Percentiles rank a stretch among this genome's conserved stretches.
phyloP scores from a whole-genome alignment of 345 rosid species.

The Ricinus communis region DNA sequence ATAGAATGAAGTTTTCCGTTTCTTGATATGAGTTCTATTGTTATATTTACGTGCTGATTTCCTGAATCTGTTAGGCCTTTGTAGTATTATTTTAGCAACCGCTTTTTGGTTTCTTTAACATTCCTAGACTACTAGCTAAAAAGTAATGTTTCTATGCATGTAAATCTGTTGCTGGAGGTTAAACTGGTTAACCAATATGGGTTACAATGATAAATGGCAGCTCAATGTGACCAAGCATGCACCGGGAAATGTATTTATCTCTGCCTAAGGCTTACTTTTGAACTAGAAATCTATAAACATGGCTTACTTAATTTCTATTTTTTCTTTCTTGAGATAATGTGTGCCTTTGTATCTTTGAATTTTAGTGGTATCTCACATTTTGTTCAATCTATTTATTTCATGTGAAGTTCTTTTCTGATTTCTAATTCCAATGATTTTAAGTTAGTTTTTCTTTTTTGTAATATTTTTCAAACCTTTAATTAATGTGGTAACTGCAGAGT shows the following conservation, averaged over 20 bases:
- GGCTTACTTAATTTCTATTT: neutral
- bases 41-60: neutral
- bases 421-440: neutral
- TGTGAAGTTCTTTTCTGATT: conserved; percentile 10
- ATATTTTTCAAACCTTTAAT: neutral
- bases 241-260: neutral
- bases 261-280: neutral
- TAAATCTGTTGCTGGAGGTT: neutral
- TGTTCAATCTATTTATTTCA: neutral
- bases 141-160: neutral
- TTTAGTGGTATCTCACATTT: neutral
- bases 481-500: conserved; percentile 43
- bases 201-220: neutral
- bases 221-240: neutral
- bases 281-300: neutral
- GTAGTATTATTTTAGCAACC: neutral
- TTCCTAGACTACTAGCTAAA: neutral
- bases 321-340: conserved; percentile 2
- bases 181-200: neutral
- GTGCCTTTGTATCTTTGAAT: neutral
- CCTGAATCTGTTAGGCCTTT: neutral
- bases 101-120: neutral
- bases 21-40: neutral
- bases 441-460: no score
- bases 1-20: neutral